Conservation (phyloP, 306 rosid species). For the Styphnolobium japonicum region DNA sequence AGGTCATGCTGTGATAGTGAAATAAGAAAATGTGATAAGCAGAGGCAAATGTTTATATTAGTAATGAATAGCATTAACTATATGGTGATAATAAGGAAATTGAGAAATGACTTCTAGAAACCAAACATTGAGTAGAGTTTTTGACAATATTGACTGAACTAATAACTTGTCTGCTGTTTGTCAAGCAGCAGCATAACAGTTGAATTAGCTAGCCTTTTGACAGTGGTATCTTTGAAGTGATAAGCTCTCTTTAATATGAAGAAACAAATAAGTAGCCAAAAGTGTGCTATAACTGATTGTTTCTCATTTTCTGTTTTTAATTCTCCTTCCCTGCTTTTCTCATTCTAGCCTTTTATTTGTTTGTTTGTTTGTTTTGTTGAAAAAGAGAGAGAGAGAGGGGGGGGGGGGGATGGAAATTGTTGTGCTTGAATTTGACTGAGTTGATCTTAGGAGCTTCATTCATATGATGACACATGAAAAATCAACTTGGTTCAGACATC, state of each 20-base stretch:
- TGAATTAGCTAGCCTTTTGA: slow-evolving; percentile 10
- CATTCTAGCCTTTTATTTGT: not conserved
- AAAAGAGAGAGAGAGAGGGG: too few relatives aligned
- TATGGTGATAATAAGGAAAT: not conserved
- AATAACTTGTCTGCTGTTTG: not conserved
- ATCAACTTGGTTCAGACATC: not conserved
- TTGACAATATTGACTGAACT: not conserved
- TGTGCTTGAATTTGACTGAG: not conserved
- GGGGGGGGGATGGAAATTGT: not conserved
- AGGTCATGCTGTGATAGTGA: not conserved
- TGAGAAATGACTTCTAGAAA: slow-evolving; percentile 12
- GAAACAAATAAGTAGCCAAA: not conserved
- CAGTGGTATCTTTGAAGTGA: not conserved
- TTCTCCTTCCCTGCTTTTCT: not conserved
- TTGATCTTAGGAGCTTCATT: slow-evolving; percentile 1
- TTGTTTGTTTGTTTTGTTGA: not conserved
- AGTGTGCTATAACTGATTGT: not conserved
- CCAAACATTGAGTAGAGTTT: not conserved
- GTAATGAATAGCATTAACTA: not conserved
- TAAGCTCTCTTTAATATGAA: not conserved
- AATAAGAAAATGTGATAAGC: not conserved
- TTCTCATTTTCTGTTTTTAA: not conserved
- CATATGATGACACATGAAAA: not conserved
- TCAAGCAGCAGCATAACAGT: not conserved
- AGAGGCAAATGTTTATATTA: not conserved